Percentiles rank a stretch among this genome's conserved stretches.
Evolutionary conservation across 1,284 basidiomycete genomes (phyloP).

Genomic region (Ustilago shanxiensis): DNA sequence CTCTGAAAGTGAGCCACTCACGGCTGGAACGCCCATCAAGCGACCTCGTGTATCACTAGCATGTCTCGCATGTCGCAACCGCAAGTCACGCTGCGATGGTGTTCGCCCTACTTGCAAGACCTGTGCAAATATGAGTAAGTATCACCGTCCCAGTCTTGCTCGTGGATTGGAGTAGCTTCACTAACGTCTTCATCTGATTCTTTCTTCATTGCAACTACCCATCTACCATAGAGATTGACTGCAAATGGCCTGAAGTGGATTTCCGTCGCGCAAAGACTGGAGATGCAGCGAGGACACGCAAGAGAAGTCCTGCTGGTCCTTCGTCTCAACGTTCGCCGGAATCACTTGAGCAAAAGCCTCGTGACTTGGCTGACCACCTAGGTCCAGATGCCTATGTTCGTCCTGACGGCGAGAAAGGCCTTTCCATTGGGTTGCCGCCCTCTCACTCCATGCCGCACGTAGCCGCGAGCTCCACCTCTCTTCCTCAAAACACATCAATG

Average conservation of each 20-base stretch:
- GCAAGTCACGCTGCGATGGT: constrained; percentile 53
- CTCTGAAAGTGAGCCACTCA: constrained; percentile 14
- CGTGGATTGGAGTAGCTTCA: not conserved
- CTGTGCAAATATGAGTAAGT: constrained; percentile 53
- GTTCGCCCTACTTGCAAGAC: constrained; percentile 54
- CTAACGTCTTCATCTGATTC: not conserved
- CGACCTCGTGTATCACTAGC: constrained; percentile 54
- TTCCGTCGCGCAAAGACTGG: constrained; percentile 52
- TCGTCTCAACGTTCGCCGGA: constrained; percentile 34
- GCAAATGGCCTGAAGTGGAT: constrained; percentile 55
- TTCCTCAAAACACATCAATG: not conserved
- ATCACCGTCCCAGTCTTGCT: not conserved
- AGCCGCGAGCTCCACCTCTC: not conserved
- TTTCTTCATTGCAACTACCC: not conserved
- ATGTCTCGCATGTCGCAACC: constrained; percentile 50
- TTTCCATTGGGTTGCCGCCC: constrained; percentile 10
- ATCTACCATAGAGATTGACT: constrained; percentile 39
- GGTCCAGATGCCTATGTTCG: constrained; percentile 7
- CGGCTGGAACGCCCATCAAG: constrained; percentile 37
- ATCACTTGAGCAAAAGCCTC: constrained; percentile 16
- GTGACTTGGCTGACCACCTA: constrained; percentile 6
- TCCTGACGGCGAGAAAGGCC: not conserved
- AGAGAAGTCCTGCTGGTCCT: constrained; percentile 25
- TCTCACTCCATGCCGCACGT: constrained; percentile 23
- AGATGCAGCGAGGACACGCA: constrained; percentile 36